These are phyloP conservation scores for Acer negundo DNA, from an alignment of 345 rosid species.

Conservation along the genomic window DNA sequence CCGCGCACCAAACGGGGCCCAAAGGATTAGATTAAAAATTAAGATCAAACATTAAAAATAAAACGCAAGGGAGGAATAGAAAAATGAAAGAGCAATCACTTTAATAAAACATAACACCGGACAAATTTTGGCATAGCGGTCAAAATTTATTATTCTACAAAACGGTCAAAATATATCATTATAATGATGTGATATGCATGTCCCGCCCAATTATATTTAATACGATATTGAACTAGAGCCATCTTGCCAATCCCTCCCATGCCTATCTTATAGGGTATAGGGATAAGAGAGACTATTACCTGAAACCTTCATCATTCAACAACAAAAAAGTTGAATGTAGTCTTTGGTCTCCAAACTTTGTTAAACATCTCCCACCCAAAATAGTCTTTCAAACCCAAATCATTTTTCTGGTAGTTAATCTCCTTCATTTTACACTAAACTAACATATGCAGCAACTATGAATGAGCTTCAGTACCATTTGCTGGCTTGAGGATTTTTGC, in stretches of 20 bases:
- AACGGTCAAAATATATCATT: too few relatives aligned
- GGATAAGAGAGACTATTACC: background rate
- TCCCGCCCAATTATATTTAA: too few relatives aligned
- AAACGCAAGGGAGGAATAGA: too few relatives aligned
- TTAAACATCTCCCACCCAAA: background rate
- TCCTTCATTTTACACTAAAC: background rate
- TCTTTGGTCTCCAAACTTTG: background rate
- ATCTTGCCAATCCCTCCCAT: too few relatives aligned
- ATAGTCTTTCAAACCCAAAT: background rate
- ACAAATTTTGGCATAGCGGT: background rate
- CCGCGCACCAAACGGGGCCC: too few relatives aligned
- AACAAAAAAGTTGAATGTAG: background rate
- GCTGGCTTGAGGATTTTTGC: background rate
- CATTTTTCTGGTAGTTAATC: background rate
- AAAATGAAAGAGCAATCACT: too few relatives aligned
- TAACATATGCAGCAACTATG: background rate
- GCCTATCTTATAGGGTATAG: too few relatives aligned
- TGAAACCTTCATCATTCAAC: background rate
- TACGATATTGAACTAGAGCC: too few relatives aligned
- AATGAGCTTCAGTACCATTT: background rate
- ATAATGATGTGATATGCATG: too few relatives aligned
- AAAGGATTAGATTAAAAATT: too few relatives aligned
- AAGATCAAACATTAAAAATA: too few relatives aligned
- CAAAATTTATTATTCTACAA: background rate
- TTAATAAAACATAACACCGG: too few relatives aligned